Evolutionary conservation across 2,329 filamentous ascomycete genomes (phyloP).

Genomic region (Coniochaeta ligniaria): DNA sequence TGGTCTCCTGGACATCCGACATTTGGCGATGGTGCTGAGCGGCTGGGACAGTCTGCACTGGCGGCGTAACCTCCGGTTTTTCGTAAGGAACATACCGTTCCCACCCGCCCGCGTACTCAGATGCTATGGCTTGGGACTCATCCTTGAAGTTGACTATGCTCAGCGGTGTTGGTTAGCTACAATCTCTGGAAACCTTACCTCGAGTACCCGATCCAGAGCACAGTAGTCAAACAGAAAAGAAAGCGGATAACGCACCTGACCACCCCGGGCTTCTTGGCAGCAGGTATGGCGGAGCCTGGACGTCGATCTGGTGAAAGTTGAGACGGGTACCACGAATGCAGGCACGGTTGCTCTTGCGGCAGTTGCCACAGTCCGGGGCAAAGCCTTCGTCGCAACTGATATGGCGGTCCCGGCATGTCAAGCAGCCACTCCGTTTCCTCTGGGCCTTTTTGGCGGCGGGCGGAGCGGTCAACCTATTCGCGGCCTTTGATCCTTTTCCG

Average conservation of each 20-base stretch:
- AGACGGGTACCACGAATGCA: conserved; percentile 83
- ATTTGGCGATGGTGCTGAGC: conserved; percentile 13
- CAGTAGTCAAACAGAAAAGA: background rate
- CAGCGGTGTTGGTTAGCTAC: background rate
- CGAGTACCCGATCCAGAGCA: background rate
- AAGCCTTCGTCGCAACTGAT: conserved; percentile 79
- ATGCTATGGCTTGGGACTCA: conserved; percentile 83
- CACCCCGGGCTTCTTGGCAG: conserved; percentile 58
- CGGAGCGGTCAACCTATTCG: background rate
- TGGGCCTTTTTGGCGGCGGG: conserved; percentile 55
- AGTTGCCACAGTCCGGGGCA: conserved; percentile 61
- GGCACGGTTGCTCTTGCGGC: conserved; percentile 75
- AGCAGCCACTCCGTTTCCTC: conserved; percentile 80
- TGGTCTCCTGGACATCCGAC: background rate
- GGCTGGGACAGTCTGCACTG: conserved; percentile 18
- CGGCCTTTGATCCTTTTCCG: background rate
- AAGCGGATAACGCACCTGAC: conserved; percentile 37
- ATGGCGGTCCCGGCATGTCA: conserved; percentile 85
- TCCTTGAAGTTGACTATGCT: conserved; percentile 68
- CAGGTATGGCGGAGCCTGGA: conserved; percentile 59
- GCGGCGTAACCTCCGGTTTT: conserved; percentile 23
- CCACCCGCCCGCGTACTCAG: conserved; percentile 76
- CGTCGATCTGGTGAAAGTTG: conserved; percentile 84
- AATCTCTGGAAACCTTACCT: conserved; percentile 3
- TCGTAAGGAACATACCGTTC: conserved; percentile 60